Evolutionary conservation across 768 basidiomycete species (phyloP).

Genomic region (Xerocomus spinulosus): DNA sequence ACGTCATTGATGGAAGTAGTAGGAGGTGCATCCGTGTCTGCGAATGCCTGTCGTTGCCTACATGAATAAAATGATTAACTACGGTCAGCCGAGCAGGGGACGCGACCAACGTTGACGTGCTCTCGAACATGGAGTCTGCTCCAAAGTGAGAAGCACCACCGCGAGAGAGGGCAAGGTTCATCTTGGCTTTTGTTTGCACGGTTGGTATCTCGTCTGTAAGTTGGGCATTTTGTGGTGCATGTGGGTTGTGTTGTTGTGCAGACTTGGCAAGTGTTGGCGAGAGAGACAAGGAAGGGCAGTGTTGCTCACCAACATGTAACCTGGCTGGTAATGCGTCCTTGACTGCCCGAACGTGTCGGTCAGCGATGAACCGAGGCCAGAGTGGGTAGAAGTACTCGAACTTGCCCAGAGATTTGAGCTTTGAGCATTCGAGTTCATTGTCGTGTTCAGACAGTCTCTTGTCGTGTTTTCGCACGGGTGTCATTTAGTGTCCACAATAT

Average conservation of each 20-base stretch:
- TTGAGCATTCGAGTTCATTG: slow-evolving; percentile 34
- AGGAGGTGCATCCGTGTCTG: slow-evolving; percentile 80
- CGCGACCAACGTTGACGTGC: slow-evolving; percentile 34
- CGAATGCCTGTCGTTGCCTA: slow-evolving; percentile 57
- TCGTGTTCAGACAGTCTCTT: not conserved
- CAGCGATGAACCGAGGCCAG: slow-evolving; percentile 47
- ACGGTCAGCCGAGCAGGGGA: not conserved
- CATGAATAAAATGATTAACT: slow-evolving; percentile 6
- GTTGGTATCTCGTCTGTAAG: slow-evolving; percentile 70
- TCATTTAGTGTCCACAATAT: too few relatives aligned
- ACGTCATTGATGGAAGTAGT: slow-evolving; percentile 73
- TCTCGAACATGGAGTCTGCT: slow-evolving; percentile 83
- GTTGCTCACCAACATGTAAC: slow-evolving; percentile 68
- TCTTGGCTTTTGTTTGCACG: slow-evolving; percentile 76
- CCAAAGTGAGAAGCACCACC: slow-evolving; percentile 70
- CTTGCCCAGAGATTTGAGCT: slow-evolving; percentile 51
- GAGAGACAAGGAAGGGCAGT: not conserved
- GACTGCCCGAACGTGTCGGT: slow-evolving; percentile 69
- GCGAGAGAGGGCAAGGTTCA: slow-evolving; percentile 64
- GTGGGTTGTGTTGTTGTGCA: slow-evolving; percentile 57
- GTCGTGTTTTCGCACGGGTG: too few relatives aligned
- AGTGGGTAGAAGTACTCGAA: slow-evolving; percentile 33
- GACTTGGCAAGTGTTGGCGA: slow-evolving; percentile 38
- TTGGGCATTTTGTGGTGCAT: slow-evolving; percentile 51
- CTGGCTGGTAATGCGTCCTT: slow-evolving; percentile 73